Evolutionary conservation across 2,329 filamentous ascomycete species (phyloP), one percentile per base, ranked within the genome.

Genomic region (Penicillium italicum): DNA sequence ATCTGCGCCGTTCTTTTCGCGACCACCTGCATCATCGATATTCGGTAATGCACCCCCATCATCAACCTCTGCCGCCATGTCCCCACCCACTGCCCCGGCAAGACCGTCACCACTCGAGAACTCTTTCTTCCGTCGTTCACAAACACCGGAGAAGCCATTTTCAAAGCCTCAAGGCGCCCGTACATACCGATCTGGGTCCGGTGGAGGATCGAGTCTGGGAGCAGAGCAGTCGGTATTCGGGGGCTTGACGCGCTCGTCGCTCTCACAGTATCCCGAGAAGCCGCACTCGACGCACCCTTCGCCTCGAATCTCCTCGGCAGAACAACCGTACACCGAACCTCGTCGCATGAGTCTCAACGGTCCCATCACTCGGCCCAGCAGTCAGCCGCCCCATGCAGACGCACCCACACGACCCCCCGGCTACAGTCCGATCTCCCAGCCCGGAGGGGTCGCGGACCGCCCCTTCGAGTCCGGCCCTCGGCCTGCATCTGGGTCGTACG

Each of bases 101-200:
- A 75, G 74, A 62, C 75, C 67, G 63, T 73, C 80, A 2, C 76
- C 80, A 0, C 73, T 83, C 57, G 86, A 89, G 18, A 87, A 88
- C 62, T 77, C 76, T 49, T 79, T 81, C 5, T 87, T 82, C 69
- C 80, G 86, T 59, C 80, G 87, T 57, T 88, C 88, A 2, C 85
- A 89, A 55, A 91, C 88, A 0, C 88, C 88, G n/a, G 88, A 91
- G 42, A 85, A 86, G 58, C 77, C 80, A 44, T 80, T 53, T 83
- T 84, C 74, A 78, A 85, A 71, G 61, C 65, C 65, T 9, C 66
- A 68, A 38, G 57, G 66, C 7, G 62, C 65, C 16, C 69, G 73
- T 12, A 65, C 69, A 2, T 76, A 74, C 43, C 68, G 72, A 40
- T 72, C 74, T 30, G 68, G 69, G 37, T 76, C 74, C 0, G 71